Percentiles rank a stretch among this genome's conserved stretches.
phyloP scores from a whole-genome alignment of 352 stramenopile species.

The Globisporangium uncinulatum region DNA sequence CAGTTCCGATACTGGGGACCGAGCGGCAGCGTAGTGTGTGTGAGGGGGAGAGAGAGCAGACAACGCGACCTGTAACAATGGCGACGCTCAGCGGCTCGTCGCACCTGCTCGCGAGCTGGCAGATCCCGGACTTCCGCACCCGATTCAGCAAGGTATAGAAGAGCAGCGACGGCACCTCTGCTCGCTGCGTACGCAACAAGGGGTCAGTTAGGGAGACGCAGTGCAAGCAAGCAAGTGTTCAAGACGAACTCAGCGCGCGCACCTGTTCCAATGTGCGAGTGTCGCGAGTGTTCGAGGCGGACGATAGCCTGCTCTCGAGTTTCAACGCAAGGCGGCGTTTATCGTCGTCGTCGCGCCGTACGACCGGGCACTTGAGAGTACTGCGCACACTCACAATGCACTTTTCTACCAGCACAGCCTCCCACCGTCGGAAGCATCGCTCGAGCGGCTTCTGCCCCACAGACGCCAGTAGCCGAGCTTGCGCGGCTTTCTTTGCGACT shows the following conservation, averaged over 20 bases:
- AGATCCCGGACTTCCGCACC: constrained; percentile 54
- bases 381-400: constrained; percentile 33
- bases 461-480: constrained; percentile 34
- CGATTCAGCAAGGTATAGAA: constrained; percentile 74
- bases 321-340: constrained; percentile 10
- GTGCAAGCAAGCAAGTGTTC: too few relatives aligned
- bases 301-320: constrained; percentile 11
- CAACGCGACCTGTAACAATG: neutral
- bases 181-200: constrained; percentile 18
- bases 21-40: too few relatives aligned
- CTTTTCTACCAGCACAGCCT: constrained; percentile 43
- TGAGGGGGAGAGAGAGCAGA: neutral
- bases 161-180: constrained; percentile 53
- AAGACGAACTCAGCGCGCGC: neutral
- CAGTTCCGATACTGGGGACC: constrained; percentile 19
- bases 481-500: constrained; percentile 44
- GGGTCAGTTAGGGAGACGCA: constrained; percentile 3
- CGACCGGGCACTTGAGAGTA: constrained; percentile 10
- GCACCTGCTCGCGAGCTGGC: constrained; percentile 56
- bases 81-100: neutral
- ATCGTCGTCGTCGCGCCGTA: constrained; percentile 10
- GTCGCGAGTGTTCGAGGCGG: neutral
- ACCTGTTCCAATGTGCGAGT: constrained; percentile 53
- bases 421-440: constrained; percentile 55
- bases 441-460: constrained; percentile 51